Base-by-base conservation (phyloP, 148 eudicot genomes). In the Vaccinium corymbosum region DNA sequence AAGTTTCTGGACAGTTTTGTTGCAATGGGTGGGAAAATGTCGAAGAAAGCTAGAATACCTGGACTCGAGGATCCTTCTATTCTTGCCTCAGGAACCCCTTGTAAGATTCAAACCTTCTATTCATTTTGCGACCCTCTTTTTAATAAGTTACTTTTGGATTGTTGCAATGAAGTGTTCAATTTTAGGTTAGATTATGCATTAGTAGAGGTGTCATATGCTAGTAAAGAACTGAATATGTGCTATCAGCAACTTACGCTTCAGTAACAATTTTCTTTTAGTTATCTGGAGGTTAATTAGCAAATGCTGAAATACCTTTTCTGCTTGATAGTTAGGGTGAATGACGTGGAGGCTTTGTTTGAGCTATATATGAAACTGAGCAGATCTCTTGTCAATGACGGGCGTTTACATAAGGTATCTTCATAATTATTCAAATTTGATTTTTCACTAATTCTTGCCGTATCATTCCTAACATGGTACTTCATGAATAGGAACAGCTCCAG, bases 51-150 rank as follows among this genome's bases (percentile, higher is more conserved):
- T 68, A 80, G 52, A 64, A 55, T 59, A 4, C 82, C 71, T 27
- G 86, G 81, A 19, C 32, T 68, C 42, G 83, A 81, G 27, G 80
- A 86, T 27, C 79, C 56, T 25, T 72, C 68, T 0, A 25, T 75
- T 84, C 91, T 90, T 25, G 90, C 90, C 81, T 86, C 90, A 59
- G 84, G 88, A 55, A 90, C 92, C 55, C 22, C 80, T 72, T 88
- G 91, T 90, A 86, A 90, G 91, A 84, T 64, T 66, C 79, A 76
- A 76, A 76, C 1, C 55, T 55, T n/a, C 55, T 76, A 7, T 16
- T 42, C 14, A 15, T 35, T 57, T 35, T 57, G 20, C 32, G 17
- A 19, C 19, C 50, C 27, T 76, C n/a, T 22, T 76, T 76, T 1
- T 48, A 10, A 48, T 17, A 1, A 73, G 50, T 70, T 70, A 29